These are phyloP conservation scores for Globisporangium uncinulatum DNA, from an alignment of 352 stramenopile genomes.

Conservation along the genomic window DNA sequence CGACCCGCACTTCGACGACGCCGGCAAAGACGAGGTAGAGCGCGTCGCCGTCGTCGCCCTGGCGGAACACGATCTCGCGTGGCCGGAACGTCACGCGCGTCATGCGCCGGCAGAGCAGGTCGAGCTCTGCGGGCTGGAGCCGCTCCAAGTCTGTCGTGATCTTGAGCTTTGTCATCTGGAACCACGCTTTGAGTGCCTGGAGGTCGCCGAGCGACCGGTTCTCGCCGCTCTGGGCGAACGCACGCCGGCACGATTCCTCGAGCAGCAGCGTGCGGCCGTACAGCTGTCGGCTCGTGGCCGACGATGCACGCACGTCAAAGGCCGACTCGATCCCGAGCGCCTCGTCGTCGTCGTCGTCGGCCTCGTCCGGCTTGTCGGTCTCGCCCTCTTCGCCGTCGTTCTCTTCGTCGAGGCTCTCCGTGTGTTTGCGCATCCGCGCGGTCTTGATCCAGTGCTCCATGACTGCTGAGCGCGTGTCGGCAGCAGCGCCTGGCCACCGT, in stretches of 20 bases:
- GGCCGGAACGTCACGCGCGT: constrained; percentile 36
- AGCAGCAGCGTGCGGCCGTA: constrained; percentile 63
- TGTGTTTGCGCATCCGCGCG: constrained; percentile 27
- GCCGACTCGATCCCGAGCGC: constrained; percentile 26
- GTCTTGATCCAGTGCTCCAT: constrained; percentile 61
- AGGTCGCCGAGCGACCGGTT: constrained; percentile 54
- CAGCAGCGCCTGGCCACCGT: constrained; percentile 1
- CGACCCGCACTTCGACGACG: constrained; percentile 56
- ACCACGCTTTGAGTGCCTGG: constrained; percentile 61
- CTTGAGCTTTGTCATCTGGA: constrained; percentile 73
- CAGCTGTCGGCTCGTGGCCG: constrained; percentile 19
- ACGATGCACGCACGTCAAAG: constrained; percentile 31
- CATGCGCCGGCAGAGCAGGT: constrained; percentile 60
- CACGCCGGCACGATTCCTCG: constrained; percentile 60
- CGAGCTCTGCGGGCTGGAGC: constrained; percentile 49
- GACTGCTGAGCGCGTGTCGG: constrained; percentile 37
- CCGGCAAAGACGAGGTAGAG: constrained; percentile 69
- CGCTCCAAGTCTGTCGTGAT: constrained; percentile 67
- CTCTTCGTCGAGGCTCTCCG: background rate
- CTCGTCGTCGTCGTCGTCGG: constrained; percentile 13
- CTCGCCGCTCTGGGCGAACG: constrained; percentile 40
- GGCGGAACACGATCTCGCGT: constrained; percentile 55
- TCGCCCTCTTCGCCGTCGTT: background rate
- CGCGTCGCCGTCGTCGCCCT: constrained; percentile 65
- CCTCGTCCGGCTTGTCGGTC: background rate